phyloP scores from a whole-genome alignment of 768 basidiomycete species.

The Fibroporia radiculosa region DNA sequence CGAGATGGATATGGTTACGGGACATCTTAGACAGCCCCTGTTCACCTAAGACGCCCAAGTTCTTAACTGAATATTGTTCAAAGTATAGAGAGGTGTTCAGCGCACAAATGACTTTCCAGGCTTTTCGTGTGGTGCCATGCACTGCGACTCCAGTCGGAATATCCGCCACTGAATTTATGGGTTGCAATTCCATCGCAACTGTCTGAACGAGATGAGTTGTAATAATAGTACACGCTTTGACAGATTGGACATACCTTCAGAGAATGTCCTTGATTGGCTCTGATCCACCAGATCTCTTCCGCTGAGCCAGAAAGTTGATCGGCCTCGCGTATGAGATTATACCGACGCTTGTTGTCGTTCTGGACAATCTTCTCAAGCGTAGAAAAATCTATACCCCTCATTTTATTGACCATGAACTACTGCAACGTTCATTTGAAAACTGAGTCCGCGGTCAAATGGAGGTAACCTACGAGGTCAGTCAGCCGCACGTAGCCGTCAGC shows the following conservation, averaged over 20 bases:
- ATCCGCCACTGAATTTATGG: constrained; percentile 47
- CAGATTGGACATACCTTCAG: constrained; percentile 44
- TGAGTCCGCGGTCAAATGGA: not conserved
- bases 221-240: not conserved
- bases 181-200: constrained; percentile 59
- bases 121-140: constrained; percentile 65
- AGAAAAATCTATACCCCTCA: constrained; percentile 50
- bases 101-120: constrained; percentile 70
- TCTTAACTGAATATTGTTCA: not conserved
- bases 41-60: constrained; percentile 32
- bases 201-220: constrained; percentile 33
- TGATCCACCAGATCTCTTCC: constrained; percentile 69
- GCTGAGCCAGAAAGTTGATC: constrained; percentile 21
- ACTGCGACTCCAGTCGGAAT: constrained; percentile 68
- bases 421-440: constrained; percentile 8
- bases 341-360: constrained; percentile 60
- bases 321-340: constrained; percentile 48
- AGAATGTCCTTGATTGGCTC: constrained; percentile 88
- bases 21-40: constrained; percentile 78
- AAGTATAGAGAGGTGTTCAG: not conserved
- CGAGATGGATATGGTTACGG: constrained; percentile 90
- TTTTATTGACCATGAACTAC: constrained; percentile 64
- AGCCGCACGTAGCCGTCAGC: constrained; percentile 83
- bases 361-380: constrained; percentile 56
- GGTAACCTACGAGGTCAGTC: constrained; percentile 65